Evolutionary conservation across 192 early-diverging fungal species (phyloP).

Genomic region (Gaertneriomyces semiglobifer): DNA sequence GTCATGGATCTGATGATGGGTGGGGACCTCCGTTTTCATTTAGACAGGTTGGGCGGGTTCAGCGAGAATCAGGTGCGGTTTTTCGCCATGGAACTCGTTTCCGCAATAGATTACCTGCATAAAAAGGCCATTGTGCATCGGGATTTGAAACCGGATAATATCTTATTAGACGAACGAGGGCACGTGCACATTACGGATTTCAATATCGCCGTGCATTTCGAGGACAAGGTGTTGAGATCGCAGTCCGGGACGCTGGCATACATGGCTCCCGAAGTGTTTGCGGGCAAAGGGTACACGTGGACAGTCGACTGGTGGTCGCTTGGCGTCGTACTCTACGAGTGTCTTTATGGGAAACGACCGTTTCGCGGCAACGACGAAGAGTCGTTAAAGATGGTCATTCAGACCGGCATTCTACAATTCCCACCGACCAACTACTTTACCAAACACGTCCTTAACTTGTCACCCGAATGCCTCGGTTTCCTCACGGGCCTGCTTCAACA

Average conservation of each 20-base stretch:
- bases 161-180: conserved; percentile 46
- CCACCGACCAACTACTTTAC: conserved; percentile 46
- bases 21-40: conserved; percentile 58
- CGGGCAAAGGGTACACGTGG: conserved; percentile 66
- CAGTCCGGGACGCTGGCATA: conserved; percentile 88
- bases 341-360: conserved; percentile 61
- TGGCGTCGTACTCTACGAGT: conserved; percentile 87
- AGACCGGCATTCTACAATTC: conserved; percentile 54
- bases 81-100: conserved; percentile 45
- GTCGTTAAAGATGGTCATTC: conserved; percentile 55
- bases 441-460: conserved; percentile 16
- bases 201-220: conserved; percentile 51
- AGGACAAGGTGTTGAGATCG: conserved; percentile 55
- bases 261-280: conserved; percentile 65
- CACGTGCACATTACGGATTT: conserved; percentile 56
- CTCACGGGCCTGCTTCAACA: conserved; percentile 59
- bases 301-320: conserved; percentile 95
- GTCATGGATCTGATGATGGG: conserved; percentile 58
- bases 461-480: conserved; percentile 22
- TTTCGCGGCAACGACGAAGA: conserved; percentile 65
- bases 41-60: conserved; percentile 39
- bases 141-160: conserved; percentile 46
- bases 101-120: conserved; percentile 46
- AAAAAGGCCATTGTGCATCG: conserved; percentile 46
- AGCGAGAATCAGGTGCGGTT: conserved; percentile 39